A percentile compares a stretch with the other conserved stretches of the same genome.
phyloP scores from a whole-genome alignment of 768 basidiomycete genomes.

The Pisolithus marmoratus region DNA sequence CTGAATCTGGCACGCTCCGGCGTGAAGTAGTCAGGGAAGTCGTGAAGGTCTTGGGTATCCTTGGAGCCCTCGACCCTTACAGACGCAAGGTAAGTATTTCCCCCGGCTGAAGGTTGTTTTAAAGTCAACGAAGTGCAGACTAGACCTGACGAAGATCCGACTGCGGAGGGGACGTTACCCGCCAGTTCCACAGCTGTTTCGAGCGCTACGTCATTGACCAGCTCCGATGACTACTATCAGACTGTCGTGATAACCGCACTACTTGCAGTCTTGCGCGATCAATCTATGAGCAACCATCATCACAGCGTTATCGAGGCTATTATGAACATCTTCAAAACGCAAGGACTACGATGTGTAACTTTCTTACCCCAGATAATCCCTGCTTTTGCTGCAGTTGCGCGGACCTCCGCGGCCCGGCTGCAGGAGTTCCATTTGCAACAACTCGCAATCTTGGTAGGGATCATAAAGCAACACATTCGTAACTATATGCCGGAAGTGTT shows the following conservation, averaged over 20 bases:
- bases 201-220: conserved; percentile 52
- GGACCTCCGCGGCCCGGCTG: conserved; percentile 70
- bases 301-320: conserved; percentile 95
- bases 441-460: conserved; percentile 88
- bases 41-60: conserved; percentile 90
- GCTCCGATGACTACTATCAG: conserved; percentile 95
- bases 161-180: conserved; percentile 52
- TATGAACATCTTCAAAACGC: conserved; percentile 98
- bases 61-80: conserved; percentile 96
- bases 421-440: conserved; percentile 96
- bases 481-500: conserved; percentile 87
- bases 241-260: conserved; percentile 89
- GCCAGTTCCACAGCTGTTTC: conserved; percentile 65
- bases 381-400: conserved; percentile 85
- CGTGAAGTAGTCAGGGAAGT: conserved; percentile 93
- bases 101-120: neutral
- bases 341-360: conserved; percentile 91
- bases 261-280: conserved; percentile 82
- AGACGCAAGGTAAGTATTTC: conserved; percentile 69
- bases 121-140: conserved; percentile 30
- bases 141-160: conserved; percentile 59
- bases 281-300: conserved; percentile 79
- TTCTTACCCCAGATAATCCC: conserved; percentile 97
- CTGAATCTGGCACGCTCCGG: conserved; percentile 68
- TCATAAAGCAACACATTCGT: conserved; percentile 96